Evolutionary conservation across 2,329 filamentous ascomycete genomes (phyloP), one percentile per base, ranked within the genome.

Genomic region (Xylariaceae sp.): DNA sequence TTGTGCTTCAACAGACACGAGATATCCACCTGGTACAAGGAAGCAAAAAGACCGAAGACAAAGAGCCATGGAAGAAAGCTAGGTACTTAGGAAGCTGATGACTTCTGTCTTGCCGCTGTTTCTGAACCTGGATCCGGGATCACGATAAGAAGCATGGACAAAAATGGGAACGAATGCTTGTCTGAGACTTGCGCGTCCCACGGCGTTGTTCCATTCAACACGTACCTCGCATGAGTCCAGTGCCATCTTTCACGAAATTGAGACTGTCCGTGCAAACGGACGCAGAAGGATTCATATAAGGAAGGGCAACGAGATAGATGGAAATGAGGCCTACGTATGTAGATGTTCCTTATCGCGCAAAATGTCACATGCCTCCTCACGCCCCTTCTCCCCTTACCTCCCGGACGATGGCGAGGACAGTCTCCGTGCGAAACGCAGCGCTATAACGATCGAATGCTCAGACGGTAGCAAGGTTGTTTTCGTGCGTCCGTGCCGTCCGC

Each of bases 31-130:
- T 30, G 4, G 23, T 4, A 30, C 5, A 4, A 30, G 23, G 23
- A 30, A 30, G 23, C 23, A 30, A 30, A 30, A 30, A 30, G 23
- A 30, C 23, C 23, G 23, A 30, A 4, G 23, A 30, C 23, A 30
- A 30, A 30, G 23, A 5, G 23, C 5, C 5, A 30, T 6, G 5
- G 3, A 4, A 30, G 23, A 30, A 30, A 6, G 17, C 17, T 17
- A 17, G 17, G 17, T 17, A 17, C 17, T 30, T 30, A 30, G 23
- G 4, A 30, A 30, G 17, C 17, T 17, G 23, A 30, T 30, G 4
- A 4, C 51, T 9, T 51, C 55, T 61, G 61, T 61, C 59, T 63
- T 53, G 53, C 61, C 55, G 58, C 58, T 47, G 51, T 59, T 57
- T 55, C 41, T 23, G 37, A 41, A 18, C 17, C 5, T 41, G 9